Evolutionary conservation across 2,329 filamentous ascomycete genomes (phyloP), one percentile per base, ranked within the genome.

Genomic region (Aspergillus bombycis): DNA sequence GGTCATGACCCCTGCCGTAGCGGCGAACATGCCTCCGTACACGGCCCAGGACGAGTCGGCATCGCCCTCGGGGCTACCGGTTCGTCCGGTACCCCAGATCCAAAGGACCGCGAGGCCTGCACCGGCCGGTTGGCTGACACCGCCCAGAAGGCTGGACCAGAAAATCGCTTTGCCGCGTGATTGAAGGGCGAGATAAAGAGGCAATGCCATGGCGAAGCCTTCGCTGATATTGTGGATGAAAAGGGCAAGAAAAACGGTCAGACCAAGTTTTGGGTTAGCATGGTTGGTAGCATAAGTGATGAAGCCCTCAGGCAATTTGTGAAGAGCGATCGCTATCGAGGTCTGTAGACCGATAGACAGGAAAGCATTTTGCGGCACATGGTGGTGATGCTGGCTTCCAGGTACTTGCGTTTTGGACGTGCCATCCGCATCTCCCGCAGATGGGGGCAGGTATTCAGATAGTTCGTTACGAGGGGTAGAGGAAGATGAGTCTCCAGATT

Each of bases 221-320:
- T 99, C 95, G 32, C 93, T 94, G 72, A 99, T 96, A 80, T 98
- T 99, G 84, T 99, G 95, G 63, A 99, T 94, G 75, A 97, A 97
- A 9, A 99, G 86, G 0, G 95, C 94, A 77, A 98, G 87, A 80
- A 99, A 99, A 60, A 99, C 93, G 58, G 92, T 91, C 78, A 97
- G 88, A 23, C 95, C 95, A 0, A 99, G 87, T 0, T 86, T 84
- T 0, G 95, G 94, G 75, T 94, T 98, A 14, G 93, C 94, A 75
- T 99, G 95, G 78, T 98, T 99, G 11, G 95, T 97, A 11, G 95
- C 94, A 76, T 96, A 99, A 1, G 94, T 98, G 70, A 99, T 90
- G 78, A 90, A 90, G 45, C 88, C 88, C 77, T 90, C 95, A 1
- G 95, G 95, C 41, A 98, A 90, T 76, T 99, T 99, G 82, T 99